Evolutionary conservation across 345 rosid genomes (phyloP), one percentile per base, ranked within the genome.

Genomic region (Ailanthus altissimus): DNA sequence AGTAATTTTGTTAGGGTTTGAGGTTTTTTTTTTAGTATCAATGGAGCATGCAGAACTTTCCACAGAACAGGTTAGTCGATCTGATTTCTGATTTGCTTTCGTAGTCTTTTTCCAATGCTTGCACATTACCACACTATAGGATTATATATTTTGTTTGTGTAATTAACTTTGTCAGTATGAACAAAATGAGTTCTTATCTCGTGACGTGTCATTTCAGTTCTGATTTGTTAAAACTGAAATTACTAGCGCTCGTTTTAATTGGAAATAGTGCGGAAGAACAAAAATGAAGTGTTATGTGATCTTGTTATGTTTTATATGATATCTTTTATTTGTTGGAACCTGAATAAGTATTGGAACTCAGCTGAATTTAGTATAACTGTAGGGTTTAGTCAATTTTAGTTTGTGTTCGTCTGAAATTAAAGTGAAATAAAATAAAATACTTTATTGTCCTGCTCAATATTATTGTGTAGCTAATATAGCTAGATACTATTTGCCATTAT

Each of bases 1-100:
- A 40, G 53, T 73, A 72, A 78, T 79, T 70, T 76, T 57, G 78
- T 62, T 63, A 45, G 66, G 66, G 76, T 75, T 76, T 81, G 15
- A 77, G 77, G 78, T 83, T 76, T 82, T 49, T 67, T 83, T 76
- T 82, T 49, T 67, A 80, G 77, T 63, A 69, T 38, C 88, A 73
- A 93, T 94, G 98, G 90, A 86, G 77, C 94, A 87, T 46, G 98
- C 96, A 3, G 98, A 89, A 69, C 89, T 92, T 70, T 79, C 86
- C 62, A 79, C 90, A 5, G 93, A 89, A 53, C 96, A 92, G 96
- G 98, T 93, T 85, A 45, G 87, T 79, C 65, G 59, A 77, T 73
- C 67, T 68, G 54, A 71, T 73, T 70, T 51, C 21, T 75, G 26
- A 47, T 78, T 75, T 70, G 54, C 40, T 57, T 77, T n/a, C 61